A percentile compares a stretch with the other conserved stretches of the same genome.
Evolutionary conservation across 306 rosid genomes (phyloP).

Genomic region (Trifolium repens): DNA sequence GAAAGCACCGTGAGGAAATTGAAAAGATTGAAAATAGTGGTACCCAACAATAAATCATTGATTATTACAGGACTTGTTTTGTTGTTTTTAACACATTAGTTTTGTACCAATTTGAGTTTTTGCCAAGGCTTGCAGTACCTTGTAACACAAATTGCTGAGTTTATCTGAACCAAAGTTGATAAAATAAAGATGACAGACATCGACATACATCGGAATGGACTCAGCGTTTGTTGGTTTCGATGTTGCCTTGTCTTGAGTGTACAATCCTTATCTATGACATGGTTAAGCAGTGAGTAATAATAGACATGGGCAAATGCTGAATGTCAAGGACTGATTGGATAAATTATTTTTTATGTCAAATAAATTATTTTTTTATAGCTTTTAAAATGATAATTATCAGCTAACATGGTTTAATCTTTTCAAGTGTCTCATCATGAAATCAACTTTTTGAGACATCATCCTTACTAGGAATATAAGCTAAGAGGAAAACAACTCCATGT

Average conservation of each 20-base stretch:
- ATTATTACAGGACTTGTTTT: slow-evolving; percentile 37
- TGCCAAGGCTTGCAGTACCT: slow-evolving; percentile 40
- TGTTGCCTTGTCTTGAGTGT: slow-evolving; percentile 36
- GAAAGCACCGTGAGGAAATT: slow-evolving; percentile 68
- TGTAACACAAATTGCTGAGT: slow-evolving; percentile 43
- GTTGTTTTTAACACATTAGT: slow-evolving; percentile 44
- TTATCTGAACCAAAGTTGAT: slow-evolving; percentile 47
- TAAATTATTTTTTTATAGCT: neutral
- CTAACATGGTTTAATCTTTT: slow-evolving; percentile 34
- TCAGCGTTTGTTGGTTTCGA: slow-evolving; percentile 34
- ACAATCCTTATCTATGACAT: slow-evolving; percentile 30
- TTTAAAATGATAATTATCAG: neutral
- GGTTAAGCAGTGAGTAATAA: slow-evolving; percentile 1
- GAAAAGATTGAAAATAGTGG: slow-evolving; percentile 79
- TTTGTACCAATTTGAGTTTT: slow-evolving; percentile 48
- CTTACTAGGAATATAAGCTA: slow-evolving; percentile 16
- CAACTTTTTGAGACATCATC: neutral
- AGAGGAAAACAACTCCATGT: slow-evolving; percentile 20
- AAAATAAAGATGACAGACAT: slow-evolving; percentile 63
- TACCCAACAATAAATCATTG: slow-evolving; percentile 39
- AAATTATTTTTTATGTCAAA: neutral
- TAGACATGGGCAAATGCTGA: neutral
- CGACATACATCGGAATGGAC: slow-evolving; percentile 39
- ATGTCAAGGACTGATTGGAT: neutral
- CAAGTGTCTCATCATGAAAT: slow-evolving; percentile 24